phyloP scores from a whole-genome alignment of 1,284 basidiomycete genomes.

The Gastroboletus turbinatus region DNA sequence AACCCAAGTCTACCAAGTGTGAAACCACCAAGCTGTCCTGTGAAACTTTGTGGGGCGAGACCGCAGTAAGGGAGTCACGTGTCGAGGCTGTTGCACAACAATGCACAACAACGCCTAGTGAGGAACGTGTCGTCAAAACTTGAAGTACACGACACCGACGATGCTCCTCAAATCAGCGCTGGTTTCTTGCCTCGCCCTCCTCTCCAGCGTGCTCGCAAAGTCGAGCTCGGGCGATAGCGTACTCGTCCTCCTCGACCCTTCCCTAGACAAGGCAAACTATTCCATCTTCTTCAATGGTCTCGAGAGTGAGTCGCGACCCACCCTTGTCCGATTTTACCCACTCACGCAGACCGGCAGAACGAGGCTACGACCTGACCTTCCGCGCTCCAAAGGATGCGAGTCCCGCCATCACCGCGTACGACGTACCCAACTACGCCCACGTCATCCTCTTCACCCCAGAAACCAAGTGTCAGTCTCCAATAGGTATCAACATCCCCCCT shows the following conservation, averaged over 20 bases:
- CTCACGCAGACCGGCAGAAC: constrained; percentile 10
- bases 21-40: too few species aligned
- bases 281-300: constrained; percentile 81
- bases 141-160: neutral
- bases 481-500: neutral
- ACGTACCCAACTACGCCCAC: constrained; percentile 76
- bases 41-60: neutral
- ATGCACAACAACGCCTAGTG: constrained; percentile 14
- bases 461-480: constrained; percentile 63
- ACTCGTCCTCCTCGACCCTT: constrained; percentile 79
- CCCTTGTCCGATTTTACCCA: too few species aligned
- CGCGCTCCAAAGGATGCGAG: constrained; percentile 71
- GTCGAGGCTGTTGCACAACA: constrained; percentile 19
- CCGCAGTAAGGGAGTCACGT: constrained; percentile 16
- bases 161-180: constrained; percentile 27
- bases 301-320: constrained; percentile 49
- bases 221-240: constrained; percentile 85
- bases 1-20: too few species aligned
- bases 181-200: constrained; percentile 33
- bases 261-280: constrained; percentile 63
- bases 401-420: constrained; percentile 69
- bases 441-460: constrained; percentile 83
- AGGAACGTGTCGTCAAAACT: constrained; percentile 15
- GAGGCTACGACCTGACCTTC: constrained; percentile 69
- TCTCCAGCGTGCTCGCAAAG: constrained; percentile 49